phyloP scores from a whole-genome alignment of 148 eudicot species.

The Pharnaceum exiguum region DNA sequence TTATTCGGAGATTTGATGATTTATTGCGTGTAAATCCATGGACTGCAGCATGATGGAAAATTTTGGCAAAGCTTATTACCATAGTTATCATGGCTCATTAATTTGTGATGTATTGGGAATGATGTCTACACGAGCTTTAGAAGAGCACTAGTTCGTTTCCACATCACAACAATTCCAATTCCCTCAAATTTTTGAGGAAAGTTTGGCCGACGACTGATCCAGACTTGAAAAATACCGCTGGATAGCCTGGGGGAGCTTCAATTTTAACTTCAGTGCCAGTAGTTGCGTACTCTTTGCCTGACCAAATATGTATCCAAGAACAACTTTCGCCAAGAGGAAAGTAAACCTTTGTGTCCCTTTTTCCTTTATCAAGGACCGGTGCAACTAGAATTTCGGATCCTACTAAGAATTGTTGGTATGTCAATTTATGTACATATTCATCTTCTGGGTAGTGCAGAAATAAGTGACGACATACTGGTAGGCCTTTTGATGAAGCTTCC shows the following conservation, averaged over 20 bases:
- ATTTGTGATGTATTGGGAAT: too few relatives aligned
- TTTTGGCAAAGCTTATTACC: too few relatives aligned
- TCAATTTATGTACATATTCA: slow-evolving; percentile 66
- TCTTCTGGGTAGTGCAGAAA: slow-evolving; percentile 90
- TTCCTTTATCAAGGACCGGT: slow-evolving; percentile 83
- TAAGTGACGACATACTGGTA: slow-evolving; percentile 89
- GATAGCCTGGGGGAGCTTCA: slow-evolving; percentile 82
- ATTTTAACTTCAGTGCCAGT: slow-evolving; percentile 64
- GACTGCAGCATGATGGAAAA: too few relatives aligned
- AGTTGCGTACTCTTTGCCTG: slow-evolving; percentile 47
- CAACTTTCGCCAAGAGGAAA: slow-evolving; percentile 67
- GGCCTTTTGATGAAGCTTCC: slow-evolving; percentile 89
- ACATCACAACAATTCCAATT: slow-evolving; percentile 30
- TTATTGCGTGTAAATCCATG: too few relatives aligned
- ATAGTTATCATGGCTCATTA: too few relatives aligned
- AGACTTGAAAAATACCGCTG: slow-evolving; percentile 81
- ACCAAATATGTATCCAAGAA: slow-evolving; percentile 91
- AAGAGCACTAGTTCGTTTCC: too few relatives aligned
- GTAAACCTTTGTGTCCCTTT: slow-evolving; percentile 61
- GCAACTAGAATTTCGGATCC: slow-evolving; percentile 89
- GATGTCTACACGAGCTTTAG: too few relatives aligned
- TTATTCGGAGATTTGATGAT: too few relatives aligned
- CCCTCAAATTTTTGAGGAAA: slow-evolving; percentile 53
- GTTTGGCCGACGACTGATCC: slow-evolving; percentile 66
- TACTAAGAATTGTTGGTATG: slow-evolving; percentile 81